Conservation (phyloP, 2,329 filamentous ascomycete species). For the Fusarium scirpi region DNA sequence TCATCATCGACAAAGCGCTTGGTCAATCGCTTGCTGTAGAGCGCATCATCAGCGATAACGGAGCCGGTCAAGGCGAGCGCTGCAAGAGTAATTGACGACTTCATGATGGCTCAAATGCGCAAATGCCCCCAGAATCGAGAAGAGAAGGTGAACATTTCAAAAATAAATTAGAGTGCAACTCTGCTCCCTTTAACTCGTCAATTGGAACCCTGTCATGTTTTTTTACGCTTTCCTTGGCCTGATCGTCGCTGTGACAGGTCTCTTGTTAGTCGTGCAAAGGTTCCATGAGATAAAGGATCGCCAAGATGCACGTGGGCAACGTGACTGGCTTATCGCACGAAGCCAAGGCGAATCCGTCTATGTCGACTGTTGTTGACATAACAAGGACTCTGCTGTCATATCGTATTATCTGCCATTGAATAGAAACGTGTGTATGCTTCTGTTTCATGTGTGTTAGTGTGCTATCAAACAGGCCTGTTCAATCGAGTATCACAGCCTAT, state of each 20-base stretch:
- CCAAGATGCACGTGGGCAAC: conserved; percentile 47
- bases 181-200: conserved; percentile 32
- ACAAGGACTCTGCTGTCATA: background rate
- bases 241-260: conserved; percentile 20
- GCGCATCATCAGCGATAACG: conserved; percentile 57
- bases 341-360: conserved; percentile 10
- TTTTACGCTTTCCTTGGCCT: background rate
- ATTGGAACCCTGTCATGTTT: conserved; percentile 19
- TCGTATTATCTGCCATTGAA: background rate
- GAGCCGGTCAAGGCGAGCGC: conserved; percentile 47
- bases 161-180: conserved; percentile 7
- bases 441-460: background rate
- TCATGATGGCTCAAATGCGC: conserved; percentile 33
- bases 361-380: background rate
- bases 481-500: background rate
- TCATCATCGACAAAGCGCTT: conserved; percentile 63
- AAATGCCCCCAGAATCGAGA: background rate
- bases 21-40: conserved; percentile 61
- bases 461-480: background rate
- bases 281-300: conserved; percentile 34
- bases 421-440: conserved; percentile 1
- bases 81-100: conserved; percentile 38
- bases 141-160: background rate
- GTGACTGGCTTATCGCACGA: conserved; percentile 42
- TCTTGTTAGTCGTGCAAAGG: conserved; percentile 19